Conservation (phyloP, 257 asterid genomes). For the Oldenlandia corymbosa region DNA sequence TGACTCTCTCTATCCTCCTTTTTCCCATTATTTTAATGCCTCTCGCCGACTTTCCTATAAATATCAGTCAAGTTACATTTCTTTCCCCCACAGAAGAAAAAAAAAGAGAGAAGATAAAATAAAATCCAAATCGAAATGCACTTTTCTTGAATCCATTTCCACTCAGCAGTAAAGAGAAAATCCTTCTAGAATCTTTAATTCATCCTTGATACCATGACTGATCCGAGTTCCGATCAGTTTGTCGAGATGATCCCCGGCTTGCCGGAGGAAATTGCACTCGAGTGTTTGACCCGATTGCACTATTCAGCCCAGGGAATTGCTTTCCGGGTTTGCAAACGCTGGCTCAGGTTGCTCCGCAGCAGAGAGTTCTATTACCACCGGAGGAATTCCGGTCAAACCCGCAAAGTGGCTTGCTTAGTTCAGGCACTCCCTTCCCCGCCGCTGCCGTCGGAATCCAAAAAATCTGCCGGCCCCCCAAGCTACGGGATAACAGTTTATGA, state of each 20-base stretch:
- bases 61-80: slow-evolving; percentile 3
- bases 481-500: slow-evolving; percentile 63
- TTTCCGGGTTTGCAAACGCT: slow-evolving; percentile 54
- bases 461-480: slow-evolving; percentile 49
- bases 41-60: slow-evolving; percentile 12
- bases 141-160: not conserved
- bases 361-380: slow-evolving; percentile 67
- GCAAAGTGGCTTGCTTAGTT: slow-evolving; percentile 54
- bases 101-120: no score
- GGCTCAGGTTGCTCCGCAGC: slow-evolving; percentile 58
- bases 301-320: slow-evolving; percentile 55
- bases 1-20: not conserved
- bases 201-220: not conserved
- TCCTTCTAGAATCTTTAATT: slow-evolving; percentile 12
- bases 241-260: slow-evolving; percentile 64
- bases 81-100: not conserved
- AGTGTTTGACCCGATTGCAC: slow-evolving; percentile 79
- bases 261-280: slow-evolving; percentile 77
- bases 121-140: not conserved
- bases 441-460: slow-evolving; percentile 35
- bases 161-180: not conserved
- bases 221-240: slow-evolving; percentile 10
- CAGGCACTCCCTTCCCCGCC: slow-evolving; percentile 50
- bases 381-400: slow-evolving; percentile 45
- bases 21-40: not conserved